phyloP scores from a whole-genome alignment of 2,329 filamentous ascomycete species.

The Alternaria burnsii region DNA sequence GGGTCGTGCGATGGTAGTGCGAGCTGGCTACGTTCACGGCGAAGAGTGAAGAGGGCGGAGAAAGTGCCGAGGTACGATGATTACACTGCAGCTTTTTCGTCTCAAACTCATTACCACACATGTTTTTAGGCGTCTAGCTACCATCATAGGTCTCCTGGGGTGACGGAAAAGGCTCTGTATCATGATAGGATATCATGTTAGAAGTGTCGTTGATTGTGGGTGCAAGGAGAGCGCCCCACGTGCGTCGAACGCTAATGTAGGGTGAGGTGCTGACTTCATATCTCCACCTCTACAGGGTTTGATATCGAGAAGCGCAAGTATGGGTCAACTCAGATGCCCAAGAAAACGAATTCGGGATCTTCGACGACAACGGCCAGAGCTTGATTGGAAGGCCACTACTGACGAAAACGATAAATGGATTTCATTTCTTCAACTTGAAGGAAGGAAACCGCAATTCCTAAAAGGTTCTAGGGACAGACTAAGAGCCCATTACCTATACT shows the following conservation, averaged over 20 bases:
- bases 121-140: neutral
- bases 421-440: too few species aligned
- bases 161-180: neutral
- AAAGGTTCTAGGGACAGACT: too few species aligned
- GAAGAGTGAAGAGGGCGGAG: neutral
- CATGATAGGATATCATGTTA: too few species aligned
- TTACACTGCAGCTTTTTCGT: neutral
- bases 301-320: too few species aligned
- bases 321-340: too few species aligned
- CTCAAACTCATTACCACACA: neutral
- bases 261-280: neutral
- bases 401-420: too few species aligned
- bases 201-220: neutral
- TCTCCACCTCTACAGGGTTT: too few species aligned
- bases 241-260: neutral
- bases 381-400: too few species aligned
- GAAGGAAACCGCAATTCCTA: too few species aligned
- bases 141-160: neutral
- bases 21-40: neutral
- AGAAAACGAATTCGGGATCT: too few species aligned
- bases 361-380: too few species aligned
- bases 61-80: conserved; percentile 10
- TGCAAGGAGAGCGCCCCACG: neutral
- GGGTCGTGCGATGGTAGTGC: neutral
- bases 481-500: too few species aligned